Evolutionary conservation across 257 asterid species (phyloP).

Genomic region (Petunia secreta): DNA sequence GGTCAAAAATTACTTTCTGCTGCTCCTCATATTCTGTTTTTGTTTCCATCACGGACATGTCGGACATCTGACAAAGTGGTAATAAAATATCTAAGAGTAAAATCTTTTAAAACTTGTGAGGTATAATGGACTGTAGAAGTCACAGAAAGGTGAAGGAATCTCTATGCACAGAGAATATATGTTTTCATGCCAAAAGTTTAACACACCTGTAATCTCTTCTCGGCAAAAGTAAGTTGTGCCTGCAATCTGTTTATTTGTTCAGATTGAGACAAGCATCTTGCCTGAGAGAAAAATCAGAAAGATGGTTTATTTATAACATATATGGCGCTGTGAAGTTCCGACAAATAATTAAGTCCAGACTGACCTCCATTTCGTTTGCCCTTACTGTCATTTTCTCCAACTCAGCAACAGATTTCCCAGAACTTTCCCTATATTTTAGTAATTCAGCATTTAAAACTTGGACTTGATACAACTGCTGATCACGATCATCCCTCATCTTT

Average conservation of each 20-base stretch:
- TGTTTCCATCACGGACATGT: constrained; percentile 65
- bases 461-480: constrained; percentile 58
- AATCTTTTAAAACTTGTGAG: background rate
- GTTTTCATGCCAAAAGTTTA: constrained; percentile 21
- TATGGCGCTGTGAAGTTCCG: background rate
- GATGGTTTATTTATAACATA: constrained; percentile 15
- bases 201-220: constrained; percentile 69
- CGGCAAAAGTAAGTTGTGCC: constrained; percentile 70
- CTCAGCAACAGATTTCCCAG: constrained; percentile 59
- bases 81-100: constrained; percentile 19
- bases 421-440: constrained; percentile 58
- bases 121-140: background rate
- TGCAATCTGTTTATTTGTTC: constrained; percentile 66
- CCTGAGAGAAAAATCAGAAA: constrained; percentile 45
- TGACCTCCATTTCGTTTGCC: constrained; percentile 72
- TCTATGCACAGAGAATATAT: background rate
- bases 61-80: constrained; percentile 58
- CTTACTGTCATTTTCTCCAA: constrained; percentile 55
- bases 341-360: constrained; percentile 15
- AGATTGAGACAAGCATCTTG: constrained; percentile 65
- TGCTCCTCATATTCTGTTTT: constrained; percentile 74
- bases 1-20: constrained; percentile 48
- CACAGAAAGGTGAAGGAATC: constrained; percentile 19
- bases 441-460: constrained; percentile 61
- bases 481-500: constrained; percentile 86